phyloP scores from a whole-genome alignment of 208 protist species.

The Trypanosoma lewisi region DNA sequence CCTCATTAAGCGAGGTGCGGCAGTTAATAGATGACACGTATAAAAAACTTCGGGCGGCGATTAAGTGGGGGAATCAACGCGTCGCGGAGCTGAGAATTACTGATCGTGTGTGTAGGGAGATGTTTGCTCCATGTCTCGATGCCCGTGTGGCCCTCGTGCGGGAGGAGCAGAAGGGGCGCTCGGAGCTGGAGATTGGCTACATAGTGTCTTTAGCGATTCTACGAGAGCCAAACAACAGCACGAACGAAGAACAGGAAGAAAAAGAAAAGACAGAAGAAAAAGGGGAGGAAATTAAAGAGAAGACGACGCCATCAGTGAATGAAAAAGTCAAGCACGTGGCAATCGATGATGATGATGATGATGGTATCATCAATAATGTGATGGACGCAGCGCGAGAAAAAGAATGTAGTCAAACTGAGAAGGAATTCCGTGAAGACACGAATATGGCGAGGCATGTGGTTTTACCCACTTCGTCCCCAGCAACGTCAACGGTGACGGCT shows the following conservation, averaged over 20 bases:
- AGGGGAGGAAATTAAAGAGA: background rate
- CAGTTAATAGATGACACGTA: constrained; percentile 6
- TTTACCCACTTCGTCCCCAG: too few relatives aligned
- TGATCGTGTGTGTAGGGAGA: constrained; percentile 3
- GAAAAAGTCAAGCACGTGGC: background rate
- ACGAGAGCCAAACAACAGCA: constrained; percentile 1
- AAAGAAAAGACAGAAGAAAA: constrained; percentile 10
- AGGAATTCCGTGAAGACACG: too few relatives aligned
- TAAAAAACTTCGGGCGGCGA: constrained; percentile 4
- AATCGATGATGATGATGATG: background rate
- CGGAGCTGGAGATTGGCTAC: constrained; percentile 4
- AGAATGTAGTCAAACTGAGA: too few relatives aligned
- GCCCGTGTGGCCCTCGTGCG: background rate
- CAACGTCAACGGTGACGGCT: too few relatives aligned
- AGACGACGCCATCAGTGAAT: background rate
- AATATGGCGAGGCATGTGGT: too few relatives aligned
- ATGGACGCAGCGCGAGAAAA: too few relatives aligned
- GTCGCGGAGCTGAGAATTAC: background rate
- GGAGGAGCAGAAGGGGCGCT: constrained; percentile 7
- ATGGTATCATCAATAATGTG: background rate
- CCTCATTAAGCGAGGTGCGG: constrained; percentile 1
- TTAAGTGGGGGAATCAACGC: background rate
- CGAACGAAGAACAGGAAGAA: background rate
- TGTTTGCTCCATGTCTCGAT: constrained; percentile 10
- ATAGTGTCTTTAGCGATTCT: background rate